Conservation (phyloP, 768 basidiomycete genomes). For the Lentinula aciculospora region DNA sequence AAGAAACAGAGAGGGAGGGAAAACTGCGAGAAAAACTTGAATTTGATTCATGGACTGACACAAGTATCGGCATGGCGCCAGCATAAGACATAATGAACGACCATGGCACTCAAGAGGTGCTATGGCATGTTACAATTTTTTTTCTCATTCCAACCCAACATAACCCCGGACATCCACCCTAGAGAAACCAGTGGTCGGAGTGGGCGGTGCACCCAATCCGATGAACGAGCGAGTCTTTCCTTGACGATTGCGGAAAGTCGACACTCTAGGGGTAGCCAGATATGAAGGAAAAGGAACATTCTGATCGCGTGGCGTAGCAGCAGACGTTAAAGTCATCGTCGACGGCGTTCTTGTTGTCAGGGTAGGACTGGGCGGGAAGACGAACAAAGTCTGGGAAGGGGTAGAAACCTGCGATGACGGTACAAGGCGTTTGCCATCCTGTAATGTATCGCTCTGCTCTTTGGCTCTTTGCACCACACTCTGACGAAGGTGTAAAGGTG, state of each 20-base stretch:
- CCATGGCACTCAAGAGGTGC: background rate
- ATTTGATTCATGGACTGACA: background rate
- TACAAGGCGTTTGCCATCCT: constrained; percentile 13
- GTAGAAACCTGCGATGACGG: constrained; percentile 29
- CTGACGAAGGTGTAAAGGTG: constrained; percentile 49
- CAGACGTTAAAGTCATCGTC: constrained; percentile 77
- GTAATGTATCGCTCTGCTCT: constrained; percentile 17
- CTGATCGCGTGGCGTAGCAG: constrained; percentile 26
- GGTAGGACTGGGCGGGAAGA: constrained; percentile 77
- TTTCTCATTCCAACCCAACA: constrained; percentile 42
- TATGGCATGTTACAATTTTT: too few species aligned
- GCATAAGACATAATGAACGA: background rate
- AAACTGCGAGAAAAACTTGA: background rate
- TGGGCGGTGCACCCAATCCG: constrained; percentile 58
- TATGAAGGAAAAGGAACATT: constrained; percentile 49
- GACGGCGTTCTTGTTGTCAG: constrained; percentile 63
- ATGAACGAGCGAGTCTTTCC: constrained; percentile 74
- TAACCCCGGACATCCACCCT: constrained; percentile 83
- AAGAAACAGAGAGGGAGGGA: background rate
- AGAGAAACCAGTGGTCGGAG: constrained; percentile 78
- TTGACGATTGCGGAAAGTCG: constrained; percentile 52
- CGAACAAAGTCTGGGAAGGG: constrained; percentile 80
- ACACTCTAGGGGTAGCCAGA: constrained; percentile 57
- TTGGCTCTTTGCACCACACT: constrained; percentile 28
- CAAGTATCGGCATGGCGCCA: background rate